These are phyloP conservation scores for Calamus simplicifolius DNA, from an alignment of 176 grass and related monocot genomes.

Conservation along the genomic window DNA sequence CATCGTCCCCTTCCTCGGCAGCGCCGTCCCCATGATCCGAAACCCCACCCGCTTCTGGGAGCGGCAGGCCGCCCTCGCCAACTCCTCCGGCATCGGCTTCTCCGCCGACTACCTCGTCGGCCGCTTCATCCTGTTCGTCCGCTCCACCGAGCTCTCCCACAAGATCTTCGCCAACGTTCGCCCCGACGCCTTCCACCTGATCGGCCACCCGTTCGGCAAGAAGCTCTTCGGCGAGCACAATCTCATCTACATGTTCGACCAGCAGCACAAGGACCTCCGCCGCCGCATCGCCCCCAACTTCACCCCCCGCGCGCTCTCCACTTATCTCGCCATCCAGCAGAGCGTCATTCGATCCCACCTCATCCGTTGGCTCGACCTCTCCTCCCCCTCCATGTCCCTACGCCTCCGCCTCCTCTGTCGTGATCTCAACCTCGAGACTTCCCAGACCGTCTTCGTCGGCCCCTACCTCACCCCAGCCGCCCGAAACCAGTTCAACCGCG, in stretches of 20 bases:
- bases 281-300: constrained; percentile 79
- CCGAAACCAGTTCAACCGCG: constrained; percentile 42
- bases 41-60: constrained; percentile 62
- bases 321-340: constrained; percentile 67
- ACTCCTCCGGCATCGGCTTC: constrained; percentile 38
- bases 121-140: constrained; percentile 68
- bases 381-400: neutral
- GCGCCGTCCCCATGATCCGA: constrained; percentile 35
- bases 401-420: constrained; percentile 60
- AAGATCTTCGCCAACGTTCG: constrained; percentile 77
- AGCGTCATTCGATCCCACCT: constrained; percentile 52
- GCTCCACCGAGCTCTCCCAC: constrained; percentile 61
- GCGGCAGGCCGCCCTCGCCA: constrained; percentile 36
- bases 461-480: constrained; percentile 46
- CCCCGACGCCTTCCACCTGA: constrained; percentile 71
- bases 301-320: constrained; percentile 53
- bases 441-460: constrained; percentile 76
- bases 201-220: constrained; percentile 82
- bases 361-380: constrained; percentile 33
- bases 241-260: constrained; percentile 85
- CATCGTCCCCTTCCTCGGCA: constrained; percentile 65
- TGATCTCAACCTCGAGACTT: constrained; percentile 89
- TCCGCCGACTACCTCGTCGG: constrained; percentile 56
- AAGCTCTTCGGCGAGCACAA: constrained; percentile 88
- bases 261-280: constrained; percentile 76